A percentile compares a stretch with the other conserved stretches of the same genome.
phyloP scores from a whole-genome alignment of 139 green algal genomes.

The Yamagishiella unicocca region DNA sequence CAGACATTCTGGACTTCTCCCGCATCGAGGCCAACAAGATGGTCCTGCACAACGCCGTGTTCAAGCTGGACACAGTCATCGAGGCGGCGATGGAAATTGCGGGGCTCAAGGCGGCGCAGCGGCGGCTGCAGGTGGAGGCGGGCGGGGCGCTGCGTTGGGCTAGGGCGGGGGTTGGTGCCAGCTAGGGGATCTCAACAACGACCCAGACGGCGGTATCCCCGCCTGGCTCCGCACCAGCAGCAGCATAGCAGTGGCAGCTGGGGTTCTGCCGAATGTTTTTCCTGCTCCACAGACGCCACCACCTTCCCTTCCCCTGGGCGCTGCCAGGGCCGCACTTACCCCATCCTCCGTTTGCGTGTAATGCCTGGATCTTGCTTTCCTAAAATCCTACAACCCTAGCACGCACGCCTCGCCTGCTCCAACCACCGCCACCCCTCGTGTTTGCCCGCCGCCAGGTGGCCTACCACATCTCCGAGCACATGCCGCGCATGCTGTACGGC shows the following conservation, averaged over 20 bases:
- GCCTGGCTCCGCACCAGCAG: too few species aligned
- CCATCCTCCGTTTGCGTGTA: too few species aligned
- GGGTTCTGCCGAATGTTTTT: too few species aligned
- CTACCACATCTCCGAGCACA: constrained; percentile 71
- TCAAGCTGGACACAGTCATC: constrained; percentile 82
- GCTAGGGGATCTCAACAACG: too few species aligned
- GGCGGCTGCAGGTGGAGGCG: constrained; percentile 75
- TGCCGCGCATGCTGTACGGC: constrained; percentile 61
- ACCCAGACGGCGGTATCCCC: too few species aligned
- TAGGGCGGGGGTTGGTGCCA: background rate
- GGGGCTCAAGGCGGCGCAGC: constrained; percentile 78
- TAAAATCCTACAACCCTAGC: too few species aligned
- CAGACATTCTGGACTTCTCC: constrained; percentile 93
- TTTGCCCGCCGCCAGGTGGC: constrained; percentile 67
- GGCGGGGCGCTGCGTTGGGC: background rate
- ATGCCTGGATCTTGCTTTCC: too few species aligned
- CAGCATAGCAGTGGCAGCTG: too few species aligned
- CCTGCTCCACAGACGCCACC: too few species aligned
- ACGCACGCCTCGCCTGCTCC: too few species aligned
- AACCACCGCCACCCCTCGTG: background rate
- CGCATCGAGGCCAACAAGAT: constrained; percentile 92
- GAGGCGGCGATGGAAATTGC: constrained; percentile 91
- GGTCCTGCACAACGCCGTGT: constrained; percentile 68
- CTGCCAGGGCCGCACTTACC: too few species aligned
- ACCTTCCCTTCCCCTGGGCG: too few species aligned